Conservation (phyloP, 139 green algal species). For the Ettlia oleoabundans region DNA sequence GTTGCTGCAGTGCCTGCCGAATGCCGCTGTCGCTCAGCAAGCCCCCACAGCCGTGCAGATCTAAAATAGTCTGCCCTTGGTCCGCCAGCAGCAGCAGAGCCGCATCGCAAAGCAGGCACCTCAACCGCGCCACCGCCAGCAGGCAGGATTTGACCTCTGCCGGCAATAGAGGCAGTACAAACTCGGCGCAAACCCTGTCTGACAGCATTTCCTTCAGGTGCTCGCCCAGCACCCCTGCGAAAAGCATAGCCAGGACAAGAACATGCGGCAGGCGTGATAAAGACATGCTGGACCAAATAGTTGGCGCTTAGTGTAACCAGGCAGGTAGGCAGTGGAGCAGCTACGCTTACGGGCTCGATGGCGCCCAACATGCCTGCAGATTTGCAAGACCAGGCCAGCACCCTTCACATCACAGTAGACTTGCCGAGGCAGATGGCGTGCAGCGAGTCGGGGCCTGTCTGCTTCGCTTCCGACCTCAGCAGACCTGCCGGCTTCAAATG, state of each 20-base stretch:
- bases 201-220: conserved; percentile 25
- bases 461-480: no score
- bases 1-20: background rate
- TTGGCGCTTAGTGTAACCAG: no score
- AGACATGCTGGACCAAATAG: no score
- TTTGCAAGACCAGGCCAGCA: no score
- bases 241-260: no score
- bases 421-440: background rate
- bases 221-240: conserved; percentile 22
- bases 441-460: background rate
- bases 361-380: no score
- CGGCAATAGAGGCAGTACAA: conserved; percentile 21
- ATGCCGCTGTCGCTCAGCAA: background rate
- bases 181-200: background rate
- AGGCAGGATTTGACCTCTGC: conserved; percentile 13
- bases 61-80: background rate
- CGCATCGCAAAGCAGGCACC: conserved; percentile 15
- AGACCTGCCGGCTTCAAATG: no score
- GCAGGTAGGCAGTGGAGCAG: no score
- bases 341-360: no score
- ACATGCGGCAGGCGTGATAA: no score
- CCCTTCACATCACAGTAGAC: no score
- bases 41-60: background rate
- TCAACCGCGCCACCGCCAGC: conserved; percentile 18
- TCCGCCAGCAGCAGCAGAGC: conserved; percentile 25